Evolutionary conservation across 2,329 filamentous ascomycete species (phyloP).

Genomic region (Colletotrichum simmondsii): DNA sequence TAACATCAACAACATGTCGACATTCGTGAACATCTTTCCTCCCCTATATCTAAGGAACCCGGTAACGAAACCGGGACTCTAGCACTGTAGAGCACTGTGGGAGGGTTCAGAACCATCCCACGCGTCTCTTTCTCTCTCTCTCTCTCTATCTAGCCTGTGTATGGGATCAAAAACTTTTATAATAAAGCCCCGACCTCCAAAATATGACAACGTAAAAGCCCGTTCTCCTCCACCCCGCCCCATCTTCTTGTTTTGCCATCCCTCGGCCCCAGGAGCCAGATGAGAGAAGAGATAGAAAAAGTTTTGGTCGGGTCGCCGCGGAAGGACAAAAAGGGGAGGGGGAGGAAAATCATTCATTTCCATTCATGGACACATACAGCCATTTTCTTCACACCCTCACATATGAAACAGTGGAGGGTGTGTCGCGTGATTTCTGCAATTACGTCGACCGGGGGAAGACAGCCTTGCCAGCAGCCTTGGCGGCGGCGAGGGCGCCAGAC

Average conservation of each 20-base stretch:
- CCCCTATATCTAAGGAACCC: neutral
- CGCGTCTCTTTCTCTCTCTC: neutral
- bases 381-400: neutral
- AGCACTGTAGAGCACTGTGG: neutral
- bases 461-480: slow-evolving; percentile 41
- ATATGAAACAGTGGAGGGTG: neutral
- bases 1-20: neutral
- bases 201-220: slow-evolving; percentile 15
- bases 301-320: neutral
- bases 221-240: neutral
- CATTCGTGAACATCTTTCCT: neutral
- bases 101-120: too few species aligned
- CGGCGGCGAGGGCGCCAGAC: slow-evolving; percentile 63
- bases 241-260: neutral
- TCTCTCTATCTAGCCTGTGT: slow-evolving; percentile 5
- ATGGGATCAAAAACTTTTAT: slow-evolving; percentile 8
- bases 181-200: neutral
- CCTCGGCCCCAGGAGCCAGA: neutral
- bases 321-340: neutral
- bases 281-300: neutral
- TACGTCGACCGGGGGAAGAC: slow-evolving; percentile 6
- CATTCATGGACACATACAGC: slow-evolving; percentile 5
- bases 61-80: neutral
- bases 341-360: neutral
- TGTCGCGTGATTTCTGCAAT: too few species aligned